These are phyloP conservation scores for Fusarium goolgardi DNA, from an alignment of 2,329 filamentous ascomycete genomes.

Conservation along the genomic window DNA sequence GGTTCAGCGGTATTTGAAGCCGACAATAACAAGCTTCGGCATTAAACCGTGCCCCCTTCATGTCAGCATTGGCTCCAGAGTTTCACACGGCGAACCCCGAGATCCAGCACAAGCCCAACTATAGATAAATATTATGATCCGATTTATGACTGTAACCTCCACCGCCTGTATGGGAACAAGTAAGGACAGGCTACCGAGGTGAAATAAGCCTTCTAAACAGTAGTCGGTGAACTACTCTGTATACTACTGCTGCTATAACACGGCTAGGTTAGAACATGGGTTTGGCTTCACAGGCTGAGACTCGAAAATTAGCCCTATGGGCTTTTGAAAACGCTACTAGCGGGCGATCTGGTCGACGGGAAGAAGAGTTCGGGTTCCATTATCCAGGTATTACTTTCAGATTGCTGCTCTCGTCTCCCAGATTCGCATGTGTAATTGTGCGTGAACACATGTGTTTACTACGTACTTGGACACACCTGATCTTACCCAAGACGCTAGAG, in stretches of 20 bases:
- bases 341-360: conserved; percentile 25
- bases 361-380: conserved; percentile 9
- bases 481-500: not conserved
- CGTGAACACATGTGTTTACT: not conserved
- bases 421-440: not conserved
- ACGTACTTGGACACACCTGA: not conserved
- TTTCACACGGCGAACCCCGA: conserved; percentile 32
- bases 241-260: not conserved
- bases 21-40: conserved; percentile 18
- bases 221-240: conserved; percentile 12
- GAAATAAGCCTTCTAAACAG: not conserved
- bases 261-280: conserved; percentile 8
- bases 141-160: conserved; percentile 11
- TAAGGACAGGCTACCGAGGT: conserved; percentile 17
- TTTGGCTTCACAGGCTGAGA: conserved; percentile 8
- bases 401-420: not conserved
- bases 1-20: conserved; percentile 33
- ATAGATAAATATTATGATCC: conserved; percentile 4
- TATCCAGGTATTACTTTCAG: not conserved
- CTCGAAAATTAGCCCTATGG: conserved; percentile 19
- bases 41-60: conserved; percentile 21
- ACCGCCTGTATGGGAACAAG: conserved; percentile 3
- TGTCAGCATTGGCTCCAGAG: conserved; percentile 13
- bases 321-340: conserved; percentile 9
- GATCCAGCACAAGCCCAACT: conserved; percentile 15